phyloP scores from a whole-genome alignment of 768 basidiomycete species.

The Phanerodontia chrysosporium region DNA sequence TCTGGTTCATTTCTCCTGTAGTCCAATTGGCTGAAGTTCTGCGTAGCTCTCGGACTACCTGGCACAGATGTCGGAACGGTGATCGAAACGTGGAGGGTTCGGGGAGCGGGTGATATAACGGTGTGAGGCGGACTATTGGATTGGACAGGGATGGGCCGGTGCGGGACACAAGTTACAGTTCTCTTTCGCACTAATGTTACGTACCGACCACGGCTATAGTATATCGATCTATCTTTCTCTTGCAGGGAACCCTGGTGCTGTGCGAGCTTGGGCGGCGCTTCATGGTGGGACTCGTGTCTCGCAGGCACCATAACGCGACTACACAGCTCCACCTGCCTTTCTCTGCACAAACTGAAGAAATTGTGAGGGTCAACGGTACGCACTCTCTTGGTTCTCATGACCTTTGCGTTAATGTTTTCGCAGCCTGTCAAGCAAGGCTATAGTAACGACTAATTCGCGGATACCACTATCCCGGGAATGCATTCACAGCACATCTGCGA shows the following conservation, averaged over 20 bases:
- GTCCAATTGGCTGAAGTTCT: neutral
- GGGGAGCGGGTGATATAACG: neutral
- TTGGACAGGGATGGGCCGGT: neutral
- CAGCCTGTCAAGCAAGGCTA: no score
- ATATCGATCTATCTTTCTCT: neutral
- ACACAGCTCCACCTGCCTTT: no score
- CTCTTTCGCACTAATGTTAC: neutral
- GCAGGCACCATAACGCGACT: no score
- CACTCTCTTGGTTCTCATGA: no score
- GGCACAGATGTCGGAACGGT: conserved; percentile 58
- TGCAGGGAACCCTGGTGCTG: no score
- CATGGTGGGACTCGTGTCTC: neutral
- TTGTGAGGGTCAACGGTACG: no score
- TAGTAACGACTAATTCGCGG: no score
- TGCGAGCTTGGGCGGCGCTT: neutral
- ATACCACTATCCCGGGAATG: no score
- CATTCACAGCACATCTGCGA: no score
- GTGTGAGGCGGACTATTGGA: neutral
- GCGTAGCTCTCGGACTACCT: conserved; percentile 43
- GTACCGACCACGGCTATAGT: neutral
- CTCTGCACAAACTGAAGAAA: no score
- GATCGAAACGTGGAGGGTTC: conserved; percentile 8
- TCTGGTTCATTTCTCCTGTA: conserved; percentile 6
- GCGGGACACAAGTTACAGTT: neutral
- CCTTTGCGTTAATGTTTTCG: no score